A percentile compares a stretch with the other conserved stretches of the same genome.
Conservation (phyloP, 768 basidiomycete genomes). For the Leucocoprinus birnbaumii region DNA sequence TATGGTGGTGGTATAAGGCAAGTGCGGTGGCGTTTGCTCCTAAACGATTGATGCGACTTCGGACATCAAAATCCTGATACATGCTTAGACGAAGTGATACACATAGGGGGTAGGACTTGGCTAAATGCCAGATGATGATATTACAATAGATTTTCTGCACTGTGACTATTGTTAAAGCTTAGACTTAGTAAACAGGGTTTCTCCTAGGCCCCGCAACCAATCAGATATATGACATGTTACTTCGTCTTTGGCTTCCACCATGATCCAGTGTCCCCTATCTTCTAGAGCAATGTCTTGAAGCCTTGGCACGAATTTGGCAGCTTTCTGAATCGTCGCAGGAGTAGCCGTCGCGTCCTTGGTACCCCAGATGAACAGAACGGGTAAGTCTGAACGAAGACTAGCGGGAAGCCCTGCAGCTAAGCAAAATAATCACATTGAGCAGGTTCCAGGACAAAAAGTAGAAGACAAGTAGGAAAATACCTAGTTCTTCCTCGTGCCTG, state of each 20-base stretch:
- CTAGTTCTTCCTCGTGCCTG: slow-evolving; percentile 66
- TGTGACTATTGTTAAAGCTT: slow-evolving; percentile 7
- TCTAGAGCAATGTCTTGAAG: slow-evolving; percentile 52
- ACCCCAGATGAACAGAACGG: slow-evolving; percentile 62
- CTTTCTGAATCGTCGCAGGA: slow-evolving; percentile 35
- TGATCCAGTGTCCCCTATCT: slow-evolving; percentile 65
- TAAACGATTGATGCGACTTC: too few relatives aligned
- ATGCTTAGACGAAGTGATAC: too few relatives aligned
- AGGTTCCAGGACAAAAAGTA: background rate
- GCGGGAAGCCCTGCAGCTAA: slow-evolving; percentile 42
- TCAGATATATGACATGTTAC: slow-evolving; percentile 45
- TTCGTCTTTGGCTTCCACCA: slow-evolving; percentile 57
- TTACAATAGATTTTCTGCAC: too few relatives aligned
- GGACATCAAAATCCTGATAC: too few relatives aligned
- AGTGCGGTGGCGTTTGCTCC: too few relatives aligned
- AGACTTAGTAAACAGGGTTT: slow-evolving; percentile 11
- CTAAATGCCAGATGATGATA: too few relatives aligned
- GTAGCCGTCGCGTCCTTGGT: slow-evolving; percentile 50
- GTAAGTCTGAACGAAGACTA: slow-evolving; percentile 43
- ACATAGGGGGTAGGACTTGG: too few relatives aligned
- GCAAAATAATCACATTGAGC: background rate
- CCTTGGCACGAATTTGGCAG: slow-evolving; percentile 46
- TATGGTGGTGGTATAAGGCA: background rate
- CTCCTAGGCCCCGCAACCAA: slow-evolving; percentile 40
- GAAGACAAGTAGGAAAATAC: slow-evolving; percentile 21